phyloP scores from a whole-genome alignment of 352 stramenopile genomes.

The Blastocystis sp. region DNA sequence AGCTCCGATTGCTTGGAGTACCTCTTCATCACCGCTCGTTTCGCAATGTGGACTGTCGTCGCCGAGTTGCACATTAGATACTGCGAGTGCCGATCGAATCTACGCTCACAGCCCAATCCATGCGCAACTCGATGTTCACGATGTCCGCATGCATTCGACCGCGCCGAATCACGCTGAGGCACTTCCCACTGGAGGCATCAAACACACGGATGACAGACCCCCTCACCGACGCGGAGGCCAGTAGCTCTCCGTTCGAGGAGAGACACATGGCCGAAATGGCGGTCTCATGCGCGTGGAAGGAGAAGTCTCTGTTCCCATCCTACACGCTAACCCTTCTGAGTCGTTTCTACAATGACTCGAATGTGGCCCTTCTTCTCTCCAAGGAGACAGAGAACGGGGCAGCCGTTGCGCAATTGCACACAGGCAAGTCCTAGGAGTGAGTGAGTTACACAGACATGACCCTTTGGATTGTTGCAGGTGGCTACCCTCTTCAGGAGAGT shows the following conservation, averaged over 20 bases:
- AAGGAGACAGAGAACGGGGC: not conserved
- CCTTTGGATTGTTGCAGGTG: constrained; percentile 7
- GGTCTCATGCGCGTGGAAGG: constrained; percentile 26
- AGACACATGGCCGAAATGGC: constrained; percentile 5
- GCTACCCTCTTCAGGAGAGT: not conserved
- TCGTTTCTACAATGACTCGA: not conserved
- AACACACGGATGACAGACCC: constrained; percentile 52
- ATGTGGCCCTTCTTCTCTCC: constrained; percentile 7
- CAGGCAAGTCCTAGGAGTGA: not conserved
- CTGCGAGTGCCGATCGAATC: constrained; percentile 39
- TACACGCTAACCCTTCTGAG: not conserved
- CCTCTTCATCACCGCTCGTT: no score
- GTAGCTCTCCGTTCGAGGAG: not conserved
- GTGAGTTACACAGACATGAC: not conserved
- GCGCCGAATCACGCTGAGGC: constrained; percentile 22
- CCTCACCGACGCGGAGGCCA: constrained; percentile 10
- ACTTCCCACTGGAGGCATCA: not conserved
- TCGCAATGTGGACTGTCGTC: constrained; percentile 41
- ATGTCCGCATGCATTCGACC: constrained; percentile 20
- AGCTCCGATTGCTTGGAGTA: no score
- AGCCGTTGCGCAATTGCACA: not conserved
- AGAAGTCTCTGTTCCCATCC: not conserved
- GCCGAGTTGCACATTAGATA: constrained; percentile 55
- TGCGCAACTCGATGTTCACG: constrained; percentile 25
- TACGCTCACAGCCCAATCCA: not conserved